Evolutionary conservation across 164 flowering plant species (phyloP).

Genomic region (Vitis riparia): DNA sequence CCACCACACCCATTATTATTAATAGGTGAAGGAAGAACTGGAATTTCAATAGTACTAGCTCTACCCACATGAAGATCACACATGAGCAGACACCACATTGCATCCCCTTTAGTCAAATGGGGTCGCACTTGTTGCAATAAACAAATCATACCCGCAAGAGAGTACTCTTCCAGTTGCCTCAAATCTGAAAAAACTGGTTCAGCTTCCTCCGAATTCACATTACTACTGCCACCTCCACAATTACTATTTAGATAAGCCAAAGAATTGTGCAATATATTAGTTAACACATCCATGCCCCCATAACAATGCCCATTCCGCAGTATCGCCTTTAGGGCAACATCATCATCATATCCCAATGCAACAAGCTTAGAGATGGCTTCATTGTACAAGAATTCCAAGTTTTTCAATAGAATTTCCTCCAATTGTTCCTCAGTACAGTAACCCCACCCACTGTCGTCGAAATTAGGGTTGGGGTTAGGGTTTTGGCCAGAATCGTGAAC

Average conservation of each 20-base stretch:
- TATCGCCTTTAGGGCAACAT: slow-evolving; percentile 58
- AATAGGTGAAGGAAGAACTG: slow-evolving; percentile 33
- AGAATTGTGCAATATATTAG: slow-evolving; percentile 73
- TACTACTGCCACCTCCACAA: slow-evolving; percentile 15
- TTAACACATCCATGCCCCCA: slow-evolving; percentile 82
- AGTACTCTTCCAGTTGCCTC: slow-evolving; percentile 85
- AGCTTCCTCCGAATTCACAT: slow-evolving; percentile 43
- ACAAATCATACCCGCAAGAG: slow-evolving; percentile 76
- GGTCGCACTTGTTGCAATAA: slow-evolving; percentile 81
- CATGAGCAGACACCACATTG: slow-evolving; percentile 98
- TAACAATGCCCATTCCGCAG: slow-evolving; percentile 84
- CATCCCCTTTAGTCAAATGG: slow-evolving; percentile 82
- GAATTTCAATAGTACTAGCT: slow-evolving; percentile 79
- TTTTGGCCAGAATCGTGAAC: slow-evolving; percentile 26
- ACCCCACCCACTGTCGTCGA: slow-evolving; percentile 75
- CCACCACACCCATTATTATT: slow-evolving; percentile 17
- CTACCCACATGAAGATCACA: slow-evolving; percentile 90
- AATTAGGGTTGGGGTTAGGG: slow-evolving; percentile 27
- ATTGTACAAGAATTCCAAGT: slow-evolving; percentile 62
- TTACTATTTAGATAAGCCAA: slow-evolving; percentile 59
- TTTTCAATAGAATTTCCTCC: slow-evolving; percentile 63
- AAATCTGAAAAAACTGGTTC: slow-evolving; percentile 57
- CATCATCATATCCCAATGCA: slow-evolving; percentile 70
- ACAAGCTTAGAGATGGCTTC: slow-evolving; percentile 72
- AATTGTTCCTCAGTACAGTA: slow-evolving; percentile 85